Evolutionary conservation across 805 yeast genomes (phyloP), one percentile per base, ranked within the genome.

Genomic region (Nakazawaea wyomingensis): DNA sequence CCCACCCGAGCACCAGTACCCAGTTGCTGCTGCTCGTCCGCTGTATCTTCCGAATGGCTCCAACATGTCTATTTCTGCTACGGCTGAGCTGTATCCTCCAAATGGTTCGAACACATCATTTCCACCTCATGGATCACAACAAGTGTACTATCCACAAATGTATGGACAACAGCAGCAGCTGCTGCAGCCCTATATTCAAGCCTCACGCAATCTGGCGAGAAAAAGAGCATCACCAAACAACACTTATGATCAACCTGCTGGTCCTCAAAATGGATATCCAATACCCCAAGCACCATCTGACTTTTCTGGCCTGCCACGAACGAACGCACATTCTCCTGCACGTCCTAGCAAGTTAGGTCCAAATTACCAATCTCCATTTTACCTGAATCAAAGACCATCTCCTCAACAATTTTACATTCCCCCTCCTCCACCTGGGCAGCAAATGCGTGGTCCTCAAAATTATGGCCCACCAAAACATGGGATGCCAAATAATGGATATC

Each of bases 301-400:
- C 4, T 24, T 17, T 33, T 16, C 37, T 24, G 32, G 19, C 4
- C 21, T 3, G 11, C 37, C 20, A 28, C 27, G 26, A 18, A 30
- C 40, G 5, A 35, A 30, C n/a, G 39, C 24, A 5, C 44, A 41
- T 29, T 36, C 45, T 4, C 46, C 41, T n/a, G 30, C 39, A 3
- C 34, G 43, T 34, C 39, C 46, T 27, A 38, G 46, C 18, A 37
- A 37, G 28, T 38, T 43, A 33, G 45, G 45, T 11, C 45, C 45
- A 18, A 36, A 36, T 17, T 36, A 42, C 28, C 40, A 36, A 31
- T n/a, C 29, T 4, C 4, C 28, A 7, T 17, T 16, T 16, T 14
- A 17, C 20, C 27, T 16, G 13, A 28, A 19, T 13, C 27, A 16
- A 20, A 30, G 41, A 37, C n/a, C 9, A 7, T 3, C 39, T 26